These are phyloP conservation scores for Aspergillus sp. DNA, from an alignment of 2,329 filamentous ascomycete genomes.

Conservation along the genomic window DNA sequence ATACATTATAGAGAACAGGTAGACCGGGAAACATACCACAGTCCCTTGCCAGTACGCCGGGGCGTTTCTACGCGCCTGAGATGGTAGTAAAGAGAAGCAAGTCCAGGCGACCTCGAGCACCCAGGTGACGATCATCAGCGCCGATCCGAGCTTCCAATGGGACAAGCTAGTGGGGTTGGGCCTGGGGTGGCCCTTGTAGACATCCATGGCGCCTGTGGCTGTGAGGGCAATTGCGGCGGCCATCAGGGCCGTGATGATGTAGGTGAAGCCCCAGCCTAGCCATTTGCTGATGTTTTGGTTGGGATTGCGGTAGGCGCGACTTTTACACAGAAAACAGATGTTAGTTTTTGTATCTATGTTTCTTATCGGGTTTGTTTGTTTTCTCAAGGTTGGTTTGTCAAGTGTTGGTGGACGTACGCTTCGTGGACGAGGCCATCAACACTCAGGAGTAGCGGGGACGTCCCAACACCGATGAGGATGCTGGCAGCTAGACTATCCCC, in stretches of 20 bases:
- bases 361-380: neutral
- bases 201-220: constrained; percentile 5
- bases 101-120: constrained; percentile 8
- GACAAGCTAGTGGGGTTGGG: neutral
- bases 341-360: neutral
- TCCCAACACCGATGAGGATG: constrained; percentile 39
- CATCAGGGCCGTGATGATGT: neutral
- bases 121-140: constrained; percentile 10
- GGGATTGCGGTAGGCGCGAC: constrained; percentile 21
- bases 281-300: neutral
- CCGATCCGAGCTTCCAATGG: constrained; percentile 8
- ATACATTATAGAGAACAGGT: neutral
- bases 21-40: constrained; percentile 1
- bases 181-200: constrained; percentile 7
- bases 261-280: constrained; percentile 2
- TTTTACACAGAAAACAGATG: neutral
- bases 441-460: constrained; percentile 38
- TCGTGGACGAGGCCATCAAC: constrained; percentile 37
- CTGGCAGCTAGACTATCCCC: constrained; percentile 25
- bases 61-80: neutral
- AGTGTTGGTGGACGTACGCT: constrained; percentile 24
- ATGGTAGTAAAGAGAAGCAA: neutral
- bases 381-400: neutral
- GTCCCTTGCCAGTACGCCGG: constrained; percentile 4
- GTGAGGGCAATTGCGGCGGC: constrained; percentile 6